A percentile compares a stretch with the other conserved stretches of the same genome.
Conservation (phyloP, 257 asterid species). For the Gentiana macrophylla region DNA sequence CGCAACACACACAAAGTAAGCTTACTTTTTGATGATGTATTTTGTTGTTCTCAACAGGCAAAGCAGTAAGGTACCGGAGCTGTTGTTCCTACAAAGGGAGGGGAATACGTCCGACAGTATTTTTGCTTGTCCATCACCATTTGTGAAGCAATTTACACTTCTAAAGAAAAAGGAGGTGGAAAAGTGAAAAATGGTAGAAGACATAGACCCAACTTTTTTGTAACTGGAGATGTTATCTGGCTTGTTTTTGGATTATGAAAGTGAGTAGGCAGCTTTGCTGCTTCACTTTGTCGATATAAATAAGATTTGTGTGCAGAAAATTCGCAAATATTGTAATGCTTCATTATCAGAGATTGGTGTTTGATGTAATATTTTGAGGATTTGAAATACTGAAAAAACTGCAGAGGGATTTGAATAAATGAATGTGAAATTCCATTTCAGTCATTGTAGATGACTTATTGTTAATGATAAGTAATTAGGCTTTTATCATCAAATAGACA, state of each 20-base stretch:
- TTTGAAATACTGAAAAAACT: too few relatives aligned
- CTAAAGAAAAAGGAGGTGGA: conserved; percentile 10
- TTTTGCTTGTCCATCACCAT: too few relatives aligned
- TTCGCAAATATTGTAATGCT: too few relatives aligned
- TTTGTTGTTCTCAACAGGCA: conserved; percentile 26
- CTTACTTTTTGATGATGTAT: background rate
- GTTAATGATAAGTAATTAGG: too few relatives aligned
- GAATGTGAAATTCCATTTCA: too few relatives aligned
- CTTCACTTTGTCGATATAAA: conserved; percentile 34
- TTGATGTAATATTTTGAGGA: too few relatives aligned
- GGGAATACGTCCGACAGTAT: too few relatives aligned
- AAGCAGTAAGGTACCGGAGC: conserved; percentile 26
- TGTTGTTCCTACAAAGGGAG: background rate
- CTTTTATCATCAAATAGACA: too few relatives aligned
- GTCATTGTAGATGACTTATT: too few relatives aligned
- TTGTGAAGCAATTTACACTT: conserved; percentile 1
- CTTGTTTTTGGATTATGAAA: conserved; percentile 4
- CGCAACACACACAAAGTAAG: too few relatives aligned
- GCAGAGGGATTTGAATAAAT: too few relatives aligned
- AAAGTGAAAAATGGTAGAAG: background rate
- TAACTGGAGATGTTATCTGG: conserved; percentile 8
- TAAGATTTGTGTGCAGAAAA: conserved; percentile 9
- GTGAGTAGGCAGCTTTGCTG: conserved; percentile 18
- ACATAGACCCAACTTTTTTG: conserved; percentile 15
- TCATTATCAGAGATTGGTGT: too few relatives aligned